phyloP scores from a whole-genome alignment of 805 yeast genomes.

The Torulaspora maleeae region DNA sequence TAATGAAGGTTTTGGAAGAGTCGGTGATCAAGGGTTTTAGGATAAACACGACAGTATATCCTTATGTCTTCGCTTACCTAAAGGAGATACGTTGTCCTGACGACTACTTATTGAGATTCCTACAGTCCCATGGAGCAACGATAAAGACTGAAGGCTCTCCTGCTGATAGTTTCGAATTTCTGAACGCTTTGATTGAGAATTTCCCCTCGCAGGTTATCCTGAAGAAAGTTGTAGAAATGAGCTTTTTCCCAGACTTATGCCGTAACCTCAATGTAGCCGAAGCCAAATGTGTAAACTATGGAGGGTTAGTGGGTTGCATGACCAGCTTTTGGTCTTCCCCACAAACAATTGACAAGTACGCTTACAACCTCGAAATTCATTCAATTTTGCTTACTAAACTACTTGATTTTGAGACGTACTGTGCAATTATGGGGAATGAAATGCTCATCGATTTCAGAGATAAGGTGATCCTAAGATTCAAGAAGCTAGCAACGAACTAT shows the following conservation, averaged over 20 bases:
- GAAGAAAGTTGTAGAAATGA: conserved; percentile 26
- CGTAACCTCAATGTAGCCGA: conserved; percentile 19
- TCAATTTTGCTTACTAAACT: conserved; percentile 37
- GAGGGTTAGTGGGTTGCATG: conserved; percentile 35
- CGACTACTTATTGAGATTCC: conserved; percentile 34
- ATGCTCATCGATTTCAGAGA: conserved; percentile 32
- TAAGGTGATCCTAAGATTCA: conserved; percentile 29
- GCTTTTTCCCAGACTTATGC: conserved; percentile 32
- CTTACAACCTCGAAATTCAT: conserved; percentile 31
- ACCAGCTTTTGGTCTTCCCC: conserved; percentile 31
- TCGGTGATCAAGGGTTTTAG: conserved; percentile 36
- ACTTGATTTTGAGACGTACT: conserved; percentile 35
- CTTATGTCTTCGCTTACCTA: conserved; percentile 34
- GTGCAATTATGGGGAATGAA: conserved; percentile 25
- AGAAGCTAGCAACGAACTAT: conserved; percentile 23
- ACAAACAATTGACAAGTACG: conserved; percentile 25
- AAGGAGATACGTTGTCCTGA: conserved; percentile 30
- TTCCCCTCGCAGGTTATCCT: conserved; percentile 25
- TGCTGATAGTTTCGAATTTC: conserved; percentile 29
- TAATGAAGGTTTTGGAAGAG: conserved; percentile 39
- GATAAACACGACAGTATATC: conserved; percentile 34
- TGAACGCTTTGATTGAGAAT: conserved; percentile 26
- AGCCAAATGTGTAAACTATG: conserved; percentile 20
- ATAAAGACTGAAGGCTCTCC: conserved; percentile 6
- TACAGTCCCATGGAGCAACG: conserved; percentile 35